phyloP scores from a whole-genome alignment of 2,329 filamentous ascomycete genomes.

The Basipetospora chlamydospora region DNA sequence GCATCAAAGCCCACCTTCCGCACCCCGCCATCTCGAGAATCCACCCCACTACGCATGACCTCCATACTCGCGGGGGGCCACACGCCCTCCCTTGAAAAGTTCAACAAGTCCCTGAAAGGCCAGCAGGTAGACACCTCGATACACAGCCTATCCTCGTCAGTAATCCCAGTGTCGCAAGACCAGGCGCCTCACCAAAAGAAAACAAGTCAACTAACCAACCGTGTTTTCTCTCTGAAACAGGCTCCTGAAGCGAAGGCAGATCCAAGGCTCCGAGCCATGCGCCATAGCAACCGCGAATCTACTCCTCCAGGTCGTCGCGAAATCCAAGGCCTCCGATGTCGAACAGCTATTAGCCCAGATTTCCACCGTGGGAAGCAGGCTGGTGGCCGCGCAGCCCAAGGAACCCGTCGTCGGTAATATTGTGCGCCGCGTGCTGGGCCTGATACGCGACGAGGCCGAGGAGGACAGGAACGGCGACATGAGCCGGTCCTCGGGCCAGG shows the following conservation, averaged over 20 bases:
- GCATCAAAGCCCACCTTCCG: background rate
- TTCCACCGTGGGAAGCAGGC: slow-evolving; percentile 58
- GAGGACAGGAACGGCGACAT: slow-evolving; percentile 55
- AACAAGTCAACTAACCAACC: no score
- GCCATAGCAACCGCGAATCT: slow-evolving; percentile 85
- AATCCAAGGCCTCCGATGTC: slow-evolving; percentile 64
- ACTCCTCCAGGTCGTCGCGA: slow-evolving; percentile 72
- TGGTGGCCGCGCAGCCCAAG: slow-evolving; percentile 72
- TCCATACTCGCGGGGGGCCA: slow-evolving; percentile 9
- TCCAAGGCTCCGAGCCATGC: slow-evolving; percentile 74
- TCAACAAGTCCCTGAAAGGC: slow-evolving; percentile 64
- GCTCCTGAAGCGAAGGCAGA: slow-evolving; percentile 80
- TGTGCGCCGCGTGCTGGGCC: slow-evolving; percentile 72
- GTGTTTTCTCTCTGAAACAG: no score
- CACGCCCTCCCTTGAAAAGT: slow-evolving; percentile 63
- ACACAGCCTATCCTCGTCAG: slow-evolving; percentile 70
- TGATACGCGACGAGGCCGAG: slow-evolving; percentile 83
- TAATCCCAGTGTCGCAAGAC: no score
- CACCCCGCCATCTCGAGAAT: background rate
- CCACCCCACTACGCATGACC: slow-evolving; percentile 2
- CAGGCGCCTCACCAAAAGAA: background rate
- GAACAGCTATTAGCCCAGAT: slow-evolving; percentile 68
- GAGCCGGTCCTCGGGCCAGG: slow-evolving; percentile 29
- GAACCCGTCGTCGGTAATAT: slow-evolving; percentile 94
- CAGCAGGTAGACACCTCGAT: slow-evolving; percentile 67